Evolutionary conservation across 805 yeast genomes (phyloP).

Genomic region (Zygoascus tannicola): DNA sequence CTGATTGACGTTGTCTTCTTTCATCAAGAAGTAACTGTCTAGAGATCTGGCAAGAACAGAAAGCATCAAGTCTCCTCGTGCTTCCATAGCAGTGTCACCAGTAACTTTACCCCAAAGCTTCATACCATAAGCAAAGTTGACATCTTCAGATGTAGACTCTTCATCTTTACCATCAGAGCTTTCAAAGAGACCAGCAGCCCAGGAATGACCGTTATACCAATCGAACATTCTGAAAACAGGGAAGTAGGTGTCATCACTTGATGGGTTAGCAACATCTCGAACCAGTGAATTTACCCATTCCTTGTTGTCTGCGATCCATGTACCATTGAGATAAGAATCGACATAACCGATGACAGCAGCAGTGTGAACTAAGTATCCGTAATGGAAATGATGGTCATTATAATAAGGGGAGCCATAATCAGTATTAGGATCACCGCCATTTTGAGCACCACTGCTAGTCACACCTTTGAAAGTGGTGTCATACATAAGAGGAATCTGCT

Average conservation of each 20-base stretch:
- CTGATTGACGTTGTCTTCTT: conserved; percentile 41
- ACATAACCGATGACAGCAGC: conserved; percentile 67
- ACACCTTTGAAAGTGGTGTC: conserved; percentile 52
- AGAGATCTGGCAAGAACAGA: conserved; percentile 47
- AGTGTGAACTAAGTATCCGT: conserved; percentile 76
- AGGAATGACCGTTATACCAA: conserved; percentile 67
- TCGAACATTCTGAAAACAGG: conserved; percentile 65
- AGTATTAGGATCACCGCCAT: conserved; percentile 33
- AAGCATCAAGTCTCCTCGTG: conserved; percentile 53
- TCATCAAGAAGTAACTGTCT: conserved; percentile 45
- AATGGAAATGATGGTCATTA: conserved; percentile 83
- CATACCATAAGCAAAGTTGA: conserved; percentile 62
- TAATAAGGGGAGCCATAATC: conserved; percentile 74
- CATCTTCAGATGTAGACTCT: conserved; percentile 66
- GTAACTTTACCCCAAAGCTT: conserved; percentile 60
- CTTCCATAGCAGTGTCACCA: conserved; percentile 45
- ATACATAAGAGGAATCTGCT: conserved; percentile 63
- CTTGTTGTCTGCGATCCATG: conserved; percentile 41
- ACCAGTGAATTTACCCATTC: conserved; percentile 54
- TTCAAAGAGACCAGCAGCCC: conserved; percentile 65
- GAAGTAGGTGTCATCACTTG: conserved; percentile 42
- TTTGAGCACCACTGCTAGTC: conserved; percentile 26
- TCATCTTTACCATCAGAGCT: conserved; percentile 64
- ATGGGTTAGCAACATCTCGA: conserved; percentile 63
- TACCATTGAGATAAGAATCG: conserved; percentile 43